A percentile compares a stretch with the other conserved stretches of the same genome.
These are phyloP conservation scores for Aspergillus sojae DNA, from an alignment of 2,329 filamentous ascomycete species.

Conservation along the genomic window DNA sequence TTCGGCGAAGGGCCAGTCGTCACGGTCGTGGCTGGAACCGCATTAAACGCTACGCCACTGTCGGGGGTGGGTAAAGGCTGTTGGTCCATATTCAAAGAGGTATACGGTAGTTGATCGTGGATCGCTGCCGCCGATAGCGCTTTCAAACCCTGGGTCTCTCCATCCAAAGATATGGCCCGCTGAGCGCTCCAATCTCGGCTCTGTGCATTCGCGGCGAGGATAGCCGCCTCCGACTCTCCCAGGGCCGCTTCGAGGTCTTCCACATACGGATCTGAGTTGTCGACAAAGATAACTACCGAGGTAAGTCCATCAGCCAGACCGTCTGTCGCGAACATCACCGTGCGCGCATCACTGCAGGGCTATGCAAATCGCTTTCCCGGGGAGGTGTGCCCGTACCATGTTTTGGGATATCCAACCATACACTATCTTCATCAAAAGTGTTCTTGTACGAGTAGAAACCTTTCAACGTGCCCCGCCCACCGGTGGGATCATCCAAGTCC, in stretches of 20 bases:
- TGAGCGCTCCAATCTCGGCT: slow-evolving; percentile 38
- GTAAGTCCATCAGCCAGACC: slow-evolving; percentile 10
- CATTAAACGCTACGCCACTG: slow-evolving; percentile 23
- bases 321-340: background rate
- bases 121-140: slow-evolving; percentile 57
- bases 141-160: slow-evolving; percentile 55
- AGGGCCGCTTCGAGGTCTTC: slow-evolving; percentile 49
- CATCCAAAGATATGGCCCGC: slow-evolving; percentile 30
- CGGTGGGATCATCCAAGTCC: slow-evolving; percentile 41
- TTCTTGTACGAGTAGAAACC: slow-evolving; percentile 69
- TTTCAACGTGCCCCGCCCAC: slow-evolving; percentile 52
- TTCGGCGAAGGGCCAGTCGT: slow-evolving; percentile 37
- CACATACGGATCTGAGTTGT: slow-evolving; percentile 64
- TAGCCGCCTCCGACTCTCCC: slow-evolving; percentile 32
- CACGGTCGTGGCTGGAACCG: slow-evolving; percentile 20
- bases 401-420: slow-evolving; percentile 66
- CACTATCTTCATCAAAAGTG: slow-evolving; percentile 61
- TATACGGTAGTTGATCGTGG: slow-evolving; percentile 37
- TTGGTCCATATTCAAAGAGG: slow-evolving; percentile 26
- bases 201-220: slow-evolving; percentile 31
- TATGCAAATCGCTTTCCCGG: background rate
- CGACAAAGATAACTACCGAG: slow-evolving; percentile 59
- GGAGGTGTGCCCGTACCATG: slow-evolving; percentile 46
- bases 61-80: slow-evolving; percentile 24
- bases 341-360: background rate